Evolutionary conservation across 495 filamentous ascomycete genomes (phyloP).

Genomic region (Penicillium ucsense): DNA sequence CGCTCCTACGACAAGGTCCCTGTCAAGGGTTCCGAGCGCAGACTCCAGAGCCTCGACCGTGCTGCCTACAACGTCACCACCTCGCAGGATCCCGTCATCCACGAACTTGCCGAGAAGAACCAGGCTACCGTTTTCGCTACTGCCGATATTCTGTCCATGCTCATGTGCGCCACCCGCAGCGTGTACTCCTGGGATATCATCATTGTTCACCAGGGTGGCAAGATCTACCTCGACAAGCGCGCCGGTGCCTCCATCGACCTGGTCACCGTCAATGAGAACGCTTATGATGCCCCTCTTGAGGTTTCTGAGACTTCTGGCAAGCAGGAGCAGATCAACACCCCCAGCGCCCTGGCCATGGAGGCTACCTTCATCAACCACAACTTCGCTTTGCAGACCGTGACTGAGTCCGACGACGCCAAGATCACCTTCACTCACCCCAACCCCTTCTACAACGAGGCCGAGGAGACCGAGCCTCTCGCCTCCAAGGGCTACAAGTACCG

Average conservation of each 20-base stretch:
- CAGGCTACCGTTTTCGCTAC: constrained; percentile 96
- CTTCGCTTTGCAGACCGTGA: constrained; percentile 87
- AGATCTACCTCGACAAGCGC: constrained; percentile 97
- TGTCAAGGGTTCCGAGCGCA: constrained; percentile 77
- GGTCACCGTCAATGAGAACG: constrained; percentile 98
- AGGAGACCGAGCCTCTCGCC: constrained; percentile 86
- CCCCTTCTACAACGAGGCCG: constrained; percentile 91
- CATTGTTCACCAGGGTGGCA: constrained; percentile 80
- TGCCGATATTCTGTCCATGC: constrained; percentile 93
- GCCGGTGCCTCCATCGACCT: constrained; percentile 89
- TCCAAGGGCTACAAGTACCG: constrained; percentile 98
- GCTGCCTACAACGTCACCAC: constrained; percentile 97
- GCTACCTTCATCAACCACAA: constrained; percentile 99
- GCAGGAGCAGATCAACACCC: constrained; percentile 90
- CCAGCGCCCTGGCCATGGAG: constrained; percentile 81
- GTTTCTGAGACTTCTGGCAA: constrained; percentile 67
- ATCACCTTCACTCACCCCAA: constrained; percentile 78
- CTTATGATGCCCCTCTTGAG: constrained; percentile 90
- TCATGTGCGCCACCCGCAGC: constrained; percentile 93
- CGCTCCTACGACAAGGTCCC: constrained; percentile 85
- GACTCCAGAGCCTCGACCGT: constrained; percentile 78
- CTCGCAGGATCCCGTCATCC: constrained; percentile 88
- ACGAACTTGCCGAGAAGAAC: constrained; percentile 92
- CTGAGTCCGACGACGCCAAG: constrained; percentile 67
- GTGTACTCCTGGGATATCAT: constrained; percentile 98